phyloP scores from a whole-genome alignment of 768 basidiomycete genomes.

The Dendrothele bispora region DNA sequence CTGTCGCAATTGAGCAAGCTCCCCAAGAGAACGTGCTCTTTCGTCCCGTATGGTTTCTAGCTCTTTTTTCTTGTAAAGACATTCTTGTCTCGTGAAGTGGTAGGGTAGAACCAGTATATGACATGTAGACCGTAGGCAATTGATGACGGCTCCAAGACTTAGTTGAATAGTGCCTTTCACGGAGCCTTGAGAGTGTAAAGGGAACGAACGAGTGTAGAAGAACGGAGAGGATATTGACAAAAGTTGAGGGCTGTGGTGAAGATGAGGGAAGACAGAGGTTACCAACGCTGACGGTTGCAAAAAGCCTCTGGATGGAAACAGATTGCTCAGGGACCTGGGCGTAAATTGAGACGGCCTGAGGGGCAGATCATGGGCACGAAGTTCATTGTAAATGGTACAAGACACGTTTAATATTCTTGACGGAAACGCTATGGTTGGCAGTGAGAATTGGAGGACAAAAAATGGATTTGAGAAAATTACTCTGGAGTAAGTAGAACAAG shows the following conservation, averaged over 20 bases:
- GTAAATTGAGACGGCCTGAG: constrained; percentile 46
- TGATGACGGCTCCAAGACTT: constrained; percentile 20
- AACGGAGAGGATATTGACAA: constrained; percentile 13
- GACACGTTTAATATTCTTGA: constrained; percentile 36
- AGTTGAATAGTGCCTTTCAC: constrained; percentile 17
- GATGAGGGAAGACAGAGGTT: constrained; percentile 67
- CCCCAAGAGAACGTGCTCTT: constrained; percentile 67
- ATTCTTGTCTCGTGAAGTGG: constrained; percentile 75
- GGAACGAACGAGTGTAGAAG: too few relatives aligned
- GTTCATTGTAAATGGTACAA: constrained; percentile 37
- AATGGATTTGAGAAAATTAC: constrained; percentile 41
- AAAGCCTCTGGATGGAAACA: constrained; percentile 46
- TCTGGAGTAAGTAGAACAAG: constrained; percentile 73
- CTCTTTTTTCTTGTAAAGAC: constrained; percentile 53
- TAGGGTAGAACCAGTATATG: constrained; percentile 33
- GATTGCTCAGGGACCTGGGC: constrained; percentile 44
- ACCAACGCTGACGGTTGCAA: constrained; percentile 53
- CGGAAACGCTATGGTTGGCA: constrained; percentile 43
- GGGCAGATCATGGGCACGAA: constrained; percentile 45
- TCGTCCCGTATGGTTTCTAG: constrained; percentile 67
- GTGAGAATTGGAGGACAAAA: constrained; percentile 1
- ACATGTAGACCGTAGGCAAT: constrained; percentile 17
- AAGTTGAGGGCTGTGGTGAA: constrained; percentile 33
- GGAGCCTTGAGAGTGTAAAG: constrained; percentile 8
- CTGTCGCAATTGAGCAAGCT: constrained; percentile 55